Evolutionary conservation across 805 yeast genomes (phyloP), one percentile per base, ranked within the genome.

Genomic region (Ogataea haglerorum): DNA sequence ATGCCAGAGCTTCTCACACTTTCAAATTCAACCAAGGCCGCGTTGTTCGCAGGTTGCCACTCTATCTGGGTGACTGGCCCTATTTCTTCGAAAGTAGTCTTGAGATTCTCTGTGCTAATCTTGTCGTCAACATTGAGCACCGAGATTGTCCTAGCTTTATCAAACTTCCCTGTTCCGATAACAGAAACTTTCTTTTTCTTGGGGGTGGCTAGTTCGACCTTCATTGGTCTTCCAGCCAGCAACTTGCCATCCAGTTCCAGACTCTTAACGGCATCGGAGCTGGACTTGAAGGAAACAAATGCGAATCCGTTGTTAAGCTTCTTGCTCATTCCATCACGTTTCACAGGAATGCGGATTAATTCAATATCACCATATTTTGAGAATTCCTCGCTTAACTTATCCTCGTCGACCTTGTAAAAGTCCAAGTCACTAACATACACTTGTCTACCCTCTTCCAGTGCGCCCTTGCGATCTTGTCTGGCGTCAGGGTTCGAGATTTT

Each of bases 281-380:
- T 30, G 3, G 59, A 54, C 2, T 53, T 42, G 49, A 77, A 84
- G 0, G 75, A 65, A 0, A 85, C 61, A 53, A 85, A 84, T 0
- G 82, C 95, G 57, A 72, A 80, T 0, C 91, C 90, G 33, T 76
- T 78, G 52, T 80, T 72, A 2, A 61, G 57, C 5, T 57, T 52
- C 21, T 57, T 64, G 6, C 61, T 58, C 4, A 54, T 51, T 30
- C 56, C 64, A 23, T 61, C 57, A 7, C 34, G 40, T 10, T 34
- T 41, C 33, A 71, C 43, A 2, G 85, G 86, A 3, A 83, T 46
- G 23, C 64, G 67, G 0, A 84, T 57, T 27, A 60, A 62, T 40
- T 79, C 83, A 12, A 85, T 67, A 0, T 47, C 48, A 0, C 91
- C 93, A 59, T 56, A 75, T 28, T 63, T 56, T 4, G 52, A 54